phyloP scores from a whole-genome alignment of 306 rosid genomes.

The Cicer chorassanicum region DNA sequence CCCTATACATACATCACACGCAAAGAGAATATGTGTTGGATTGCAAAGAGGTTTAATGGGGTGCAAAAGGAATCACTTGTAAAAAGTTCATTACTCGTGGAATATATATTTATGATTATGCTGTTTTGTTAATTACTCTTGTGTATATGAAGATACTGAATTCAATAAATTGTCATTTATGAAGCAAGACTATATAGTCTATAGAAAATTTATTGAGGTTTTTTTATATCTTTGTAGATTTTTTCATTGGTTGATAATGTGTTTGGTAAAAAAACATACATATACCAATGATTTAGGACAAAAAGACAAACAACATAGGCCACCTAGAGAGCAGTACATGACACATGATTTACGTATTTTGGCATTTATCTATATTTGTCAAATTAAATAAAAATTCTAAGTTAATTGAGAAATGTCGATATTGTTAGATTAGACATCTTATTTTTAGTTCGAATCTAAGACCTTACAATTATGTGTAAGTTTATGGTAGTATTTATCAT shows the following conservation, averaged over 20 bases:
- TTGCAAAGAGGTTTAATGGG: slow-evolving; percentile 52
- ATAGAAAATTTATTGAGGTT: too few relatives aligned
- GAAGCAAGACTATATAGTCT: background rate
- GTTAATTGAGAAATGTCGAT: too few relatives aligned
- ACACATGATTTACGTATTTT: background rate
- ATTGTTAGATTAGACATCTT: too few relatives aligned
- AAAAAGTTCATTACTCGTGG: slow-evolving; percentile 53
- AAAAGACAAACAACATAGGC: background rate
- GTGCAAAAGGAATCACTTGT: slow-evolving; percentile 56
- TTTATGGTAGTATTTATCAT: too few relatives aligned
- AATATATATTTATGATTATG: slow-evolving; percentile 50
- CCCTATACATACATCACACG: slow-evolving; percentile 37
- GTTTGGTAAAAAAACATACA: background rate
- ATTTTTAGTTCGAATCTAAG: too few relatives aligned
- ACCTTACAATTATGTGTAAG: too few relatives aligned
- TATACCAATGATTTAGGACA: background rate
- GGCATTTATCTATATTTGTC: background rate
- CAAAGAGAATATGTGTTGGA: slow-evolving; percentile 54
- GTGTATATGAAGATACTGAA: slow-evolving; percentile 39
- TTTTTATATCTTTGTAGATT: too few relatives aligned
- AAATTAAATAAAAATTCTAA: background rate
- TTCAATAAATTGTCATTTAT: slow-evolving; percentile 1
- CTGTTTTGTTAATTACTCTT: slow-evolving; percentile 41
- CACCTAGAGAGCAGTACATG: background rate
- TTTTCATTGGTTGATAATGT: background rate